Conservation (phyloP, 106 monocot species). For the Phalaenopsis equestris region DNA sequence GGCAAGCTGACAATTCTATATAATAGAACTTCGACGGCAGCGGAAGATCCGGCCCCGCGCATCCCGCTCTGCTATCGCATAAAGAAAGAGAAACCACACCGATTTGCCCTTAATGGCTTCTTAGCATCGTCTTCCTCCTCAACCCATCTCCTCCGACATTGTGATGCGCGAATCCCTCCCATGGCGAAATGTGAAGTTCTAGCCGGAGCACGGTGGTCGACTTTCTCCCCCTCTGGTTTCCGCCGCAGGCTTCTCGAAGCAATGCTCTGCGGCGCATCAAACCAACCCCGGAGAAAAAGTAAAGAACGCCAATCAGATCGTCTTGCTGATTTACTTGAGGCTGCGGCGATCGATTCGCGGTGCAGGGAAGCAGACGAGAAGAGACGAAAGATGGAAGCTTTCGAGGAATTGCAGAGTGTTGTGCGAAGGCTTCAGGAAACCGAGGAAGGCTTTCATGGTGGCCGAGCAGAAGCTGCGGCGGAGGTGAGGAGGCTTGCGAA, state of each 20-base stretch:
- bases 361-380: background rate
- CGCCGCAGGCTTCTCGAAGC: constrained; percentile 50
- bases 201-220: constrained; percentile 18
- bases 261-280: constrained; percentile 47
- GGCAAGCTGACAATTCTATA: too few relatives aligned
- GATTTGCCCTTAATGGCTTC: background rate
- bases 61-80: background rate
- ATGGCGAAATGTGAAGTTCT: constrained; percentile 25
- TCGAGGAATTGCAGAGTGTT: constrained; percentile 38
- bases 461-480: background rate
- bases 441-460: background rate
- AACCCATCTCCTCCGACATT: background rate
- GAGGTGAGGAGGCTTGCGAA: constrained; percentile 54
- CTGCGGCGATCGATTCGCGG: background rate
- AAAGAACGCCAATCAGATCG: background rate
- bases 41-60: background rate
- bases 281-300: background rate
- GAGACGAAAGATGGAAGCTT: background rate
- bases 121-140: background rate
- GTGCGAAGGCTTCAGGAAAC: constrained; percentile 22
- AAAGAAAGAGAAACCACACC: background rate
- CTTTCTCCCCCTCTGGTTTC: constrained; percentile 32
- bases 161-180: constrained; percentile 4
- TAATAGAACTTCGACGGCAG: background rate
- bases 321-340: background rate